Evolutionary conservation across 208 protist genomes (phyloP), one percentile per base, ranked within the genome.

Genomic region (Leishmania major): DNA sequence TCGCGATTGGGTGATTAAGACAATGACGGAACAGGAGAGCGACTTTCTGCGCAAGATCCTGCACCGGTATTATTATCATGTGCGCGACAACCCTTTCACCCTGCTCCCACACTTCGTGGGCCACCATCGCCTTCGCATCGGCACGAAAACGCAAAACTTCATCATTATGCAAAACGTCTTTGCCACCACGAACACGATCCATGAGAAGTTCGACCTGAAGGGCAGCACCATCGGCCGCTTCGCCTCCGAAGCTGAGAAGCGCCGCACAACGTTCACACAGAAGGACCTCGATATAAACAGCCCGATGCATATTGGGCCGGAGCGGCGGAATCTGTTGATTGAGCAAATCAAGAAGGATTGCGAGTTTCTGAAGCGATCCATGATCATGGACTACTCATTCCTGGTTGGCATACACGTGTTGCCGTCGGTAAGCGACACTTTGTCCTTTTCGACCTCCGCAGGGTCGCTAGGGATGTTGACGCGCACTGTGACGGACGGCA

Each of bases 101-200:
- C 79, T 98, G 25, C 88, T 99, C 62, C 93, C 94, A 3, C 93
- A 97, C 84, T 98, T 98, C 91, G 95, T 97, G 15, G 96, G 95
- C 11, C 94, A 98, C 69, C 90, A 98, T 82, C 87, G 88, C 17
- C 83, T 99, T 5, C 80, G 80, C 62, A 89, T 96, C 72, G 93
- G 87, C 35, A 79, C 73, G 43, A 84, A 92, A 55, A 94, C 93
- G 79, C 88, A 94, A 73, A 92, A 92, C 78, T 93, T 98, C 75
- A 90, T 98, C 73, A 94, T 98, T 62, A 99, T 99, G 97, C 91
- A 97, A 75, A 99, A 99, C 88, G 93, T 99, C 15, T 98, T 99
- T 84, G 93, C 93, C 3, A 98, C 96, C 45, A 91, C 89, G 17
- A 93, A 94, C 78, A 93, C 89, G 15, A 98, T 99, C 76, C 91